Percentiles rank a stretch among this genome's conserved stretches.
Evolutionary conservation across 106 monocot genomes (phyloP).

Genomic region (Chionographis japonica): DNA sequence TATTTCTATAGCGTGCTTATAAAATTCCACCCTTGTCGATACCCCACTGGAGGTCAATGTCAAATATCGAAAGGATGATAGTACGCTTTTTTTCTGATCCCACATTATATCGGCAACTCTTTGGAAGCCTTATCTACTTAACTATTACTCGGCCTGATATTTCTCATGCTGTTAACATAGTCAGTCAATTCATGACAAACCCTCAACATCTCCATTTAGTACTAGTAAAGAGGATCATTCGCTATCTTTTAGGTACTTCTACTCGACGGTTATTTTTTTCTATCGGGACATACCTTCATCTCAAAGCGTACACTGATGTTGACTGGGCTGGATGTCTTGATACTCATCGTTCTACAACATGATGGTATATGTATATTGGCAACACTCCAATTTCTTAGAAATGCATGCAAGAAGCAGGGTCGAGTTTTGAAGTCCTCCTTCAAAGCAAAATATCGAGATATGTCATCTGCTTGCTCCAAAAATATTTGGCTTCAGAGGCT

Average conservation of each 20-base stretch:
- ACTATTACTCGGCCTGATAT: too few relatives aligned
- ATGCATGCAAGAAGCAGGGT: too few relatives aligned
- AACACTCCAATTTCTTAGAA: neutral
- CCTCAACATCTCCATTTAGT: neutral
- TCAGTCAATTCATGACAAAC: too few relatives aligned
- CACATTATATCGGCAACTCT: neutral
- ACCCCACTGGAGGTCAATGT: constrained; percentile 4
- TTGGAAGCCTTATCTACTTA: constrained; percentile 4
- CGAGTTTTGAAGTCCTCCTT: constrained; percentile 5
- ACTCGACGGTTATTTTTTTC: too few relatives aligned
- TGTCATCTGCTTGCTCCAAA: constrained; percentile 1
- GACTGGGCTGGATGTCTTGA: too few relatives aligned
- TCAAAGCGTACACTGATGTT: neutral
- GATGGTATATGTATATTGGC: constrained; percentile 3
- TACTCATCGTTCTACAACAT: neutral
- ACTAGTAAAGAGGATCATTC: neutral
- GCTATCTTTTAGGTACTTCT: too few relatives aligned
- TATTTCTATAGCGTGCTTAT: neutral
- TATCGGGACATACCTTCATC: too few relatives aligned
- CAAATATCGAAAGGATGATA: neutral
- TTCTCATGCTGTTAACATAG: too few relatives aligned
- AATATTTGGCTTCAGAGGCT: constrained; percentile 3
- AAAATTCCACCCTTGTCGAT: neutral
- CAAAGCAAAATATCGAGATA: constrained; percentile 3
- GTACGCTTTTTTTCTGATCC: too few relatives aligned